Percentiles rank a stretch among this genome's conserved stretches.
Evolutionary conservation across 2,329 filamentous ascomycete genomes (phyloP).

Genomic region (Cordyceps tenuipes): DNA sequence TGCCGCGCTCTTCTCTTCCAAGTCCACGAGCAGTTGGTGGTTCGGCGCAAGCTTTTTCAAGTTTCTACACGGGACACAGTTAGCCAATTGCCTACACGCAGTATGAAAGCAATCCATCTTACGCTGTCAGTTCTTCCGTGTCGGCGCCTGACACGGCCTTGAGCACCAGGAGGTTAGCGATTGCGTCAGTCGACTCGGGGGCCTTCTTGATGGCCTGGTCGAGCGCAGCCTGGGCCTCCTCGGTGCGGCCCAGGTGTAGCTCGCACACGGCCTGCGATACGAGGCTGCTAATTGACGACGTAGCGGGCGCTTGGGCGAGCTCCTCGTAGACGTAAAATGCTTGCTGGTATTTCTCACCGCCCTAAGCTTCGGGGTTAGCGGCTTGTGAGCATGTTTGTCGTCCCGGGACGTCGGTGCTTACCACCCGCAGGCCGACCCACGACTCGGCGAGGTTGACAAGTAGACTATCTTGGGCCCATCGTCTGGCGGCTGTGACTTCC

Average conservation of each 20-base stretch:
- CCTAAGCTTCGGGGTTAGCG: constrained; percentile 41
- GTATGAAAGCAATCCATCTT: constrained; percentile 24
- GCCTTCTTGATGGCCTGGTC: constrained; percentile 72
- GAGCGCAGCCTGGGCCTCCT: constrained; percentile 82
- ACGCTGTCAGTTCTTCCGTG: constrained; percentile 52
- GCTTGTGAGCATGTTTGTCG: neutral
- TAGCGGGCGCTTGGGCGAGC: constrained; percentile 77
- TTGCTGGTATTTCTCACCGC: constrained; percentile 91
- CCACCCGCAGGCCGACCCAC: constrained; percentile 84
- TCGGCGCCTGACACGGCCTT: constrained; percentile 70
- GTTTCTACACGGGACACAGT: constrained; percentile 30
- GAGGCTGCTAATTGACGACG: constrained; percentile 65
- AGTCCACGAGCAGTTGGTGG: constrained; percentile 64
- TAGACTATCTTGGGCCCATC: constrained; percentile 92
- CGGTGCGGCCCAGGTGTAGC: constrained; percentile 77
- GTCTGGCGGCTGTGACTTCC: constrained; percentile 75
- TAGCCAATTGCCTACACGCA: constrained; percentile 14
- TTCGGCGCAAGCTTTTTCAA: constrained; percentile 52
- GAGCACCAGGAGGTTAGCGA: constrained; percentile 78
- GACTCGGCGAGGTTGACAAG: constrained; percentile 91
- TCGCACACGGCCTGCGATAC: constrained; percentile 87
- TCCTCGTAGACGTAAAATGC: constrained; percentile 98
- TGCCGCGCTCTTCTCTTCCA: constrained; percentile 71
- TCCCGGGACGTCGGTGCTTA: constrained; percentile 30
- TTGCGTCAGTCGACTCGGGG: constrained; percentile 59